Evolutionary conservation across 345 rosid species (phyloP).

Genomic region (Citrus trifoliata): DNA sequence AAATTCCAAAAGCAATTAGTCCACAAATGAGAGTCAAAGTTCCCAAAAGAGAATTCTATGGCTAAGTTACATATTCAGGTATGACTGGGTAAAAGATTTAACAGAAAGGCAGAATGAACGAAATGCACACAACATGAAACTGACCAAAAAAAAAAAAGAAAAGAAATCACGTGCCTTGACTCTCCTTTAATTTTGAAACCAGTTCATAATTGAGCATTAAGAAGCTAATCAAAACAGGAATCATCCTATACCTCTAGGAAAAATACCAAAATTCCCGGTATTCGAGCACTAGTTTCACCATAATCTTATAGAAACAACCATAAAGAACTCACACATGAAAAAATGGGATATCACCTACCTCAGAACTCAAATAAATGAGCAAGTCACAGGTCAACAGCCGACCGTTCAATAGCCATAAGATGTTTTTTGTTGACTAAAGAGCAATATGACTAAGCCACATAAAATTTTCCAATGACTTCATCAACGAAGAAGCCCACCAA

Average conservation of each 20-base stretch:
- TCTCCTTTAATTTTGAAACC: not conserved
- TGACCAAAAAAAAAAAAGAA: not conserved
- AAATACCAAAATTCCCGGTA: not conserved
- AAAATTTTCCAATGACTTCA: not conserved
- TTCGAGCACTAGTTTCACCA: not conserved
- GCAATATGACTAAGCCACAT: not conserved
- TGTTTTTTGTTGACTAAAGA: slow-evolving; percentile 3
- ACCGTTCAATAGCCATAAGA: slow-evolving; percentile 6
- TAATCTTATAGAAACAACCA: not conserved
- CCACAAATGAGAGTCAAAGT: not conserved
- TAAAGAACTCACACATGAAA: not conserved
- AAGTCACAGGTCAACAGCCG: slow-evolving; percentile 2
- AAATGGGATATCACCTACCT: not conserved
- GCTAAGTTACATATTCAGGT: not conserved
- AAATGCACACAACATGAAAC: not conserved
- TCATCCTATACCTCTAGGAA: not conserved
- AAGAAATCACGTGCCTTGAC: not conserved
- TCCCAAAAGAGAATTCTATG: not conserved
- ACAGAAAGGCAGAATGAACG: not conserved
- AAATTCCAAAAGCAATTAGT: slow-evolving; percentile 16
- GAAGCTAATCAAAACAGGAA: not conserved
- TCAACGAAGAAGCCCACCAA: not conserved
- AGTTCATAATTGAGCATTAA: not conserved
- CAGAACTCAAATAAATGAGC: not conserved
- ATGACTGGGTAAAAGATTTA: not conserved